Base-by-base conservation (phyloP, 108 stramenopile species). In the Mediolabrus comicus region DNA sequence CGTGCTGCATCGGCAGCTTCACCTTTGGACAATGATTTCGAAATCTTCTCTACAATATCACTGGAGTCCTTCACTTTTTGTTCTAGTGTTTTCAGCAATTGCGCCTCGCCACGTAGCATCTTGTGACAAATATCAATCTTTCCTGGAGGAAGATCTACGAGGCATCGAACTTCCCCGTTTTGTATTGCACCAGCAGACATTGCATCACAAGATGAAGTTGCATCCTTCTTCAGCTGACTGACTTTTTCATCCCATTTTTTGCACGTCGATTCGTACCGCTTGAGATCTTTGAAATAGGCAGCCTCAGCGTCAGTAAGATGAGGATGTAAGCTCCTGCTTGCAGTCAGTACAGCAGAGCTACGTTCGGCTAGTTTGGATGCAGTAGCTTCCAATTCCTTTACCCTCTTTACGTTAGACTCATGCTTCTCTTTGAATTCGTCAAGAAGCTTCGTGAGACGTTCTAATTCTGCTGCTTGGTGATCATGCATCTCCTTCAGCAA, bases 271-370 rank as follows among this genome's bases (percentile, higher is more conserved):
- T 87, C 69, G 24, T 82, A 75, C 8, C 80, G 76, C 52, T 75
- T 43, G 12, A 92, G 53, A 34, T 89, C 83, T 52, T 81, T 82
- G 58, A 93, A 90, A 56, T 87, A 90, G 14, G 81, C 77, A 33
- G 54, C 77, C 69, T 93, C 92, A 14, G 87, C 87, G 57, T 90
- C 76, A 24, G 86, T 89, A 34, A 93, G 74, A 17, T 84, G 85
- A 10, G 92, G 89, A 19, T 71, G 62, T 43, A 90, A 69, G 33
- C 89, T 86, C 41, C 83, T 74, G 38, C 75, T 67, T 9, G 89
- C 84, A 22, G 86, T 75, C 3, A 89, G 59, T 3, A 84, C 64
- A 29, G 85, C 84, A 12, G 84, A 75, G 62, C 87, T 85, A 10
- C 89, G 89, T 53, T 87, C 41, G 11, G 78, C 69, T 62, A 93